Evolutionary conservation across 1,139 yeast genomes (phyloP).

Genomic region (Debaryomyces sp.): DNA sequence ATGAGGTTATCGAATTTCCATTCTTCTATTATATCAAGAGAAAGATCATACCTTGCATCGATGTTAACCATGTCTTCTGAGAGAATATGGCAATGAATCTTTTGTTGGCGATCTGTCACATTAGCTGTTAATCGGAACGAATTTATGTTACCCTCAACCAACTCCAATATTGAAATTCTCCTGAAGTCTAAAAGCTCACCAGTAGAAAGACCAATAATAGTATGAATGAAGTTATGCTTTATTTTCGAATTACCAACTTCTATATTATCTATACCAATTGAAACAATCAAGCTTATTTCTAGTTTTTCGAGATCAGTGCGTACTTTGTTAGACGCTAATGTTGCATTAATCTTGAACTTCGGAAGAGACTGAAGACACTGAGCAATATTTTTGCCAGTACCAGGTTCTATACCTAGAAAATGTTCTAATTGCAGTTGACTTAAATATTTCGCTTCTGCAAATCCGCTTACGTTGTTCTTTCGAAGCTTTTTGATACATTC

Average conservation of each 20-base stretch:
- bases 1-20: constrained; percentile 8
- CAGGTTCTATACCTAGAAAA: constrained; percentile 39
- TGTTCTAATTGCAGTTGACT: constrained; percentile 37
- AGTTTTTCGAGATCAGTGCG: constrained; percentile 10
- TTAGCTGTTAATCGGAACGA: constrained; percentile 24
- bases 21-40: neutral
- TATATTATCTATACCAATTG: constrained; percentile 21
- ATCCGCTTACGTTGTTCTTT: constrained; percentile 29
- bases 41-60: neutral
- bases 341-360: constrained; percentile 14
- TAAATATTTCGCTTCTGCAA: constrained; percentile 29
- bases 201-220: constrained; percentile 24
- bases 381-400: constrained; percentile 34
- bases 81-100: constrained; percentile 25
- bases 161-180: constrained; percentile 30
- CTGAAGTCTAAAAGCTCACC: constrained; percentile 42
- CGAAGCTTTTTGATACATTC: constrained; percentile 38
- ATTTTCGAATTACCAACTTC: constrained; percentile 32
- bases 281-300: constrained; percentile 19
- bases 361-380: constrained; percentile 32
- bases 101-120: constrained; percentile 17
- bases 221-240: constrained; percentile 23
- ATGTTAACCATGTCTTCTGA: constrained; percentile 44
- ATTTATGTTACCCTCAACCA: constrained; percentile 20
- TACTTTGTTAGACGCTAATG: constrained; percentile 11